These are phyloP conservation scores for Trichosporon faecale DNA, from an alignment of 1,284 basidiomycete species.

Conservation along the genomic window DNA sequence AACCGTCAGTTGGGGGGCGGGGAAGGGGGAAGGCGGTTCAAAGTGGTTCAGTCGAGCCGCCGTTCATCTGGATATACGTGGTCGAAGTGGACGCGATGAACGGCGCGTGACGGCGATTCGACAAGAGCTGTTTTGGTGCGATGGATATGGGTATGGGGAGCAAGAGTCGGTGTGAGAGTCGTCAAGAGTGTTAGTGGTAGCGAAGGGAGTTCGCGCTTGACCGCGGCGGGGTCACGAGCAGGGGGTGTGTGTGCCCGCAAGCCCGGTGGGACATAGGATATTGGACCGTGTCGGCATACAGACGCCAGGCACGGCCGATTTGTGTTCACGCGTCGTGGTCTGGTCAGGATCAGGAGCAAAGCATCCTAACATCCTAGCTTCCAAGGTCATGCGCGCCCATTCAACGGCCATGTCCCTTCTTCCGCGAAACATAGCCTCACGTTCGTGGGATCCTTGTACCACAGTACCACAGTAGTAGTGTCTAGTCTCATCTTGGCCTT, in stretches of 20 bases:
- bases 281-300: not conserved
- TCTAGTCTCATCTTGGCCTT: not conserved
- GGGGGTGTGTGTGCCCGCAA: not conserved
- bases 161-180: not conserved
- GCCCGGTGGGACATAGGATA: not conserved
- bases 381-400: not conserved
- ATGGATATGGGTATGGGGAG: not conserved
- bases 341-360: not conserved
- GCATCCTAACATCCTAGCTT: not conserved
- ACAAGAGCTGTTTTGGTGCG: not conserved
- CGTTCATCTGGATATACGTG: constrained; percentile 7
- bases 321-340: constrained; percentile 8
- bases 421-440: not conserved
- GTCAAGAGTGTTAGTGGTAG: not conserved
- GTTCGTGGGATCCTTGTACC: not conserved
- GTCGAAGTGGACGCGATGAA: not conserved
- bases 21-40: constrained; percentile 5
- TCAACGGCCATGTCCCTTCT: too few species aligned
- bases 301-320: not conserved
- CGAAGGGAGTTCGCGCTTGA: not conserved
- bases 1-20: not conserved
- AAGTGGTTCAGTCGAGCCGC: not conserved
- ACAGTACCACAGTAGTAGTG: not conserved
- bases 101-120: not conserved
- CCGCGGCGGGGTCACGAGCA: not conserved